Percentiles rank a stretch among this genome's conserved stretches.
These are phyloP conservation scores for Amanita inopinata DNA, from an alignment of 768 basidiomycete species.

Conservation along the genomic window DNA sequence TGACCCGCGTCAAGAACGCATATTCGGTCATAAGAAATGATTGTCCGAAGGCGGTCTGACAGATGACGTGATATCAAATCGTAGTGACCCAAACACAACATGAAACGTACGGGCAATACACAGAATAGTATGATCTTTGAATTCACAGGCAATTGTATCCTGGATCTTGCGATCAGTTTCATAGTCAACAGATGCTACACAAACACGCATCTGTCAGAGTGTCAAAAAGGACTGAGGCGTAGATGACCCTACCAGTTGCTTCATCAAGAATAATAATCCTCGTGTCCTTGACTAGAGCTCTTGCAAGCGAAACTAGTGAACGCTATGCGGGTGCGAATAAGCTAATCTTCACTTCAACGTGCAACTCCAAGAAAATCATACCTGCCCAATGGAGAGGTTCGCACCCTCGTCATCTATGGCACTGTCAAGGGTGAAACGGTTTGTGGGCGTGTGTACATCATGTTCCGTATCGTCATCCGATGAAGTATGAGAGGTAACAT, in stretches of 20 bases:
- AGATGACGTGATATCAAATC: neutral
- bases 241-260: constrained; percentile 49
- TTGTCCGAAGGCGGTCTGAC: constrained; percentile 74
- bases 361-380: constrained; percentile 17
- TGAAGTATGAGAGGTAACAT: constrained; percentile 12
- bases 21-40: constrained; percentile 82
- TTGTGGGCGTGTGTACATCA: constrained; percentile 35
- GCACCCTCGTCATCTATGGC: constrained; percentile 79
- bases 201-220: constrained; percentile 6
- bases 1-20: constrained; percentile 78
- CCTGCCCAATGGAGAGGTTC: constrained; percentile 73
- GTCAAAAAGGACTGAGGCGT: neutral
- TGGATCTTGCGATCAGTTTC: constrained; percentile 91
- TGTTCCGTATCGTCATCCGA: constrained; percentile 24
- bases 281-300: constrained; percentile 81
- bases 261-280: constrained; percentile 85
- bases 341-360: neutral
- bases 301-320: constrained; percentile 77
- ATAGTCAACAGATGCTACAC: constrained; percentile 71
- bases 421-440: constrained; percentile 76
- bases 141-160: constrained; percentile 78
- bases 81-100: neutral
- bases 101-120: constrained; percentile 74
- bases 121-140: constrained; percentile 74
- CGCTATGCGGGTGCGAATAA: constrained; percentile 31